A percentile compares a stretch with the other conserved stretches of the same genome.
Conservation (phyloP, 208 protist species). For the Leishmania turanica region DNA sequence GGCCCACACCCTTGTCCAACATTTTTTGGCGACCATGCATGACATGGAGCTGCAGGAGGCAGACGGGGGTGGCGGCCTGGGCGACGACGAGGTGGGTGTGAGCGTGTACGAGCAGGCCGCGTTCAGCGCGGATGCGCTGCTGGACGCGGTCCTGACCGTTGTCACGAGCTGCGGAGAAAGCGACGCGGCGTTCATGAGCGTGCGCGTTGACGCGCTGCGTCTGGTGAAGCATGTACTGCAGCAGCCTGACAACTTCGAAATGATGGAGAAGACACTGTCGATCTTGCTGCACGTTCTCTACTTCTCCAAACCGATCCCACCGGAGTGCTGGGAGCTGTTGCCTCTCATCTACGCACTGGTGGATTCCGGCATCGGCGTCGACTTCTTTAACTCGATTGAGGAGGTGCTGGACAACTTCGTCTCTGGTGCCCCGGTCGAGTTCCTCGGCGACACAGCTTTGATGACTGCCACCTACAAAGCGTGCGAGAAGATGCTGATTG, state of each 20-base stretch:
- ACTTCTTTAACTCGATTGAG: conserved; percentile 84
- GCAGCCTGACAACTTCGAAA: conserved; percentile 80
- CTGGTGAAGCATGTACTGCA: conserved; percentile 60
- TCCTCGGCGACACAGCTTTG: conserved; percentile 55
- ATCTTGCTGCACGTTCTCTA: conserved; percentile 73
- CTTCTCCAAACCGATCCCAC: conserved; percentile 71
- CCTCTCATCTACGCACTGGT: conserved; percentile 67
- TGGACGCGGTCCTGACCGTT: conserved; percentile 80
- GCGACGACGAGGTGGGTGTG: conserved; percentile 14
- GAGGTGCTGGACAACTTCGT: conserved; percentile 88
- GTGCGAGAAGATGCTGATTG: conserved; percentile 87
- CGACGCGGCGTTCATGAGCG: conserved; percentile 40
- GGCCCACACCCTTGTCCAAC: conserved; percentile 68
- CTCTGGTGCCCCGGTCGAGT: conserved; percentile 63
- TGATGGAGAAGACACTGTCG: conserved; percentile 78
- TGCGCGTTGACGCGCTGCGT: conserved; percentile 67
- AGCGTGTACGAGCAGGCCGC: conserved; percentile 56
- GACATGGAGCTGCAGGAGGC: conserved; percentile 66
- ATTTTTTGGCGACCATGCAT: conserved; percentile 80
- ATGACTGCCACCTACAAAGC: conserved; percentile 73
- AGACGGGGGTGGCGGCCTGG: conserved; percentile 3
- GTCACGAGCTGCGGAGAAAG: conserved; percentile 60
- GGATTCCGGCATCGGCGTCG: conserved; percentile 80
- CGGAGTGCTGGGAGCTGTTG: conserved; percentile 69
- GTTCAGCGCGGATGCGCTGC: conserved; percentile 73